A percentile compares a stretch with the other conserved stretches of the same genome.
phyloP scores from a whole-genome alignment of 1,284 basidiomycete genomes.

The Polyporus tsugae region DNA sequence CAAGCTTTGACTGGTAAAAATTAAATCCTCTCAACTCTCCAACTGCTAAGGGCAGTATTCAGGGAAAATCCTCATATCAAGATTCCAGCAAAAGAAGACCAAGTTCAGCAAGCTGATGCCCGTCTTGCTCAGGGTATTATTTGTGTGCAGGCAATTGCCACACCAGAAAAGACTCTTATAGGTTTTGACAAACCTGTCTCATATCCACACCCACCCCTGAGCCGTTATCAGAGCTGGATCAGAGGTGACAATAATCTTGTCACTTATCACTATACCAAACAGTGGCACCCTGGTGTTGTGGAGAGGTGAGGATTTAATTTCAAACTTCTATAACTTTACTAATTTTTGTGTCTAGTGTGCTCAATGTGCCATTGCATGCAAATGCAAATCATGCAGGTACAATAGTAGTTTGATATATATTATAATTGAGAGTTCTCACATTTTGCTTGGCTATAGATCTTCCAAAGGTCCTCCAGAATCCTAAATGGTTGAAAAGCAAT shows the following conservation, averaged over 20 bases:
- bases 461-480: constrained; percentile 37
- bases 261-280: constrained; percentile 58
- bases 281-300: constrained; percentile 48
- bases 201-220: constrained; percentile 59
- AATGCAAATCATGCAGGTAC: constrained; percentile 56
- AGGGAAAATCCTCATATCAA: constrained; percentile 62
- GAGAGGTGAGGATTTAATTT: constrained; percentile 57
- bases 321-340: neutral
- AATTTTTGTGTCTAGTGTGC: constrained; percentile 48
- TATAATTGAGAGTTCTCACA: neutral
- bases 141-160: constrained; percentile 47
- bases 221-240: constrained; percentile 64
- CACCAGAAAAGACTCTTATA: constrained; percentile 35
- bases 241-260: constrained; percentile 47
- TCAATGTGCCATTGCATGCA: constrained; percentile 56
- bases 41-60: neutral
- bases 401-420: neutral
- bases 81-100: constrained; percentile 42
- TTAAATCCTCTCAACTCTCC: neutral
- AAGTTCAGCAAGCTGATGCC: constrained; percentile 42
- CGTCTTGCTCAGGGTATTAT: constrained; percentile 52
- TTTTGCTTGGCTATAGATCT: constrained; percentile 45
- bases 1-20: constrained; percentile 67
- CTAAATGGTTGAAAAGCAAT: neutral
- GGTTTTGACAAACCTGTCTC: constrained; percentile 55